A percentile compares a stretch with the other conserved stretches of the same genome.
Evolutionary conservation across 371 early-diverging fungal genomes (phyloP).

Genomic region (Rhizomucor miehei): DNA sequence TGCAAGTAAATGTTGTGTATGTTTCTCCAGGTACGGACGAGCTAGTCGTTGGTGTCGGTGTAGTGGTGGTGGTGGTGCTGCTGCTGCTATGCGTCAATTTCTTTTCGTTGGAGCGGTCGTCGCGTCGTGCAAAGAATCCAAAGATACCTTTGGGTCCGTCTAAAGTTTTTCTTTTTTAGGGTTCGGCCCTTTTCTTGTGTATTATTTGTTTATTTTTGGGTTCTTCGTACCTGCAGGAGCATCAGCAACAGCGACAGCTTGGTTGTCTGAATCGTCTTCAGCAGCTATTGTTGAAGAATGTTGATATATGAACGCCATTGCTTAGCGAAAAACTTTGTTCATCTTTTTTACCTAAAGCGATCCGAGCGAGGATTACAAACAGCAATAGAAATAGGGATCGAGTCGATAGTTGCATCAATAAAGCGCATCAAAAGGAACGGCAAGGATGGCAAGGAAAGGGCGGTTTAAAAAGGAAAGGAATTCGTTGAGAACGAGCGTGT

Average conservation of each 20-base stretch:
- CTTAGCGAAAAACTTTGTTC: neutral
- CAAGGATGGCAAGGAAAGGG: constrained; percentile 15
- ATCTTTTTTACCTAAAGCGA: constrained; percentile 13
- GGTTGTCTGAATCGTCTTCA: constrained; percentile 3
- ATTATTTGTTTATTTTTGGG: too few relatives aligned
- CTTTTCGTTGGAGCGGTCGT: neutral
- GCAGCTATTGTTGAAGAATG: neutral
- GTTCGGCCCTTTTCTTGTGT: too few relatives aligned
- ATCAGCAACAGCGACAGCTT: neutral
- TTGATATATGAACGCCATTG: neutral
- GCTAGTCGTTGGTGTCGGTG: constrained; percentile 4
- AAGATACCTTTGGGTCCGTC: neutral
- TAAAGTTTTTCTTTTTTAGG: neutral
- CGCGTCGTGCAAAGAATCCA: constrained; percentile 3
- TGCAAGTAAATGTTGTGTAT: constrained; percentile 11
- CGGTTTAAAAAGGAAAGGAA: constrained; percentile 7
- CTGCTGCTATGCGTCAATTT: neutral
- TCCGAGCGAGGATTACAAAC: constrained; percentile 20
- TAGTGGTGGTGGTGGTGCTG: neutral
- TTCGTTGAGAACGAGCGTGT: neutral
- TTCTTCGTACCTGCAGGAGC: too few relatives aligned
- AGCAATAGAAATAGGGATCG: constrained; percentile 33
- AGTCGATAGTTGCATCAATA: constrained; percentile 25
- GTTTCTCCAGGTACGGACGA: constrained; percentile 9
- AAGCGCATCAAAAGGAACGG: constrained; percentile 35